These are phyloP conservation scores for Prunus padus DNA, from an alignment of 306 rosid genomes.

Conservation along the genomic window DNA sequence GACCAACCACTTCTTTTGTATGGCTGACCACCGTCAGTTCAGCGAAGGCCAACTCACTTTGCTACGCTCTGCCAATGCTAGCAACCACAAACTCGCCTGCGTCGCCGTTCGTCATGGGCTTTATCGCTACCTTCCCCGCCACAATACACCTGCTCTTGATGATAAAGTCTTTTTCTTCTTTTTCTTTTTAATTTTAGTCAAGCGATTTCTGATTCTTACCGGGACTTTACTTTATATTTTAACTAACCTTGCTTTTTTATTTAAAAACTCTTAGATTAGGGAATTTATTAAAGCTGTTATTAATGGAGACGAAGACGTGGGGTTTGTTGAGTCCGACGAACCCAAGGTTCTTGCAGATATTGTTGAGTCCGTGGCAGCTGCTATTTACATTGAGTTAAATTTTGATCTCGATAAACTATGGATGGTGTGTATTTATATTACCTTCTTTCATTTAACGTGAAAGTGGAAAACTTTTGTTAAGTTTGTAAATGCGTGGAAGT, in stretches of 20 bases:
- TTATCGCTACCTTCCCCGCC: conserved; percentile 36
- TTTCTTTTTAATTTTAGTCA: background rate
- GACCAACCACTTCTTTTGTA: conserved; percentile 37
- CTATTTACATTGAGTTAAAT: conserved; percentile 54
- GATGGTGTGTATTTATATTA: conserved; percentile 52
- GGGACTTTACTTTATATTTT: too few species aligned
- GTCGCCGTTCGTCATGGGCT: conserved; percentile 53
- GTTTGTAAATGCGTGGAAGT: background rate
- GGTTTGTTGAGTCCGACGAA: conserved; percentile 51
- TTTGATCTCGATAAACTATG: conserved; percentile 53
- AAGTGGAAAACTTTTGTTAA: background rate
- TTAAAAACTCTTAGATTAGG: conserved; percentile 27
- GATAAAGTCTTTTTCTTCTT: conserved; percentile 18
- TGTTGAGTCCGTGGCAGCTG: conserved; percentile 72
- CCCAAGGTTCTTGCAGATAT: conserved; percentile 83
- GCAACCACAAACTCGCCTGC: conserved; percentile 82
- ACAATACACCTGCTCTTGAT: conserved; percentile 28
- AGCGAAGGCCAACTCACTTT: conserved; percentile 47
- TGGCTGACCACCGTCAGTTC: conserved; percentile 31
- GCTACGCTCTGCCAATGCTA: conserved; percentile 62
- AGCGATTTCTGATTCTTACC: too few species aligned
- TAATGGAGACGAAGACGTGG: conserved; percentile 21
- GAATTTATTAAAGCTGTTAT: conserved; percentile 45
- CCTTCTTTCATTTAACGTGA: background rate
- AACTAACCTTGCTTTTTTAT: background rate